phyloP scores from a whole-genome alignment of 306 rosid genomes.

The Astragalus membranaceus region DNA sequence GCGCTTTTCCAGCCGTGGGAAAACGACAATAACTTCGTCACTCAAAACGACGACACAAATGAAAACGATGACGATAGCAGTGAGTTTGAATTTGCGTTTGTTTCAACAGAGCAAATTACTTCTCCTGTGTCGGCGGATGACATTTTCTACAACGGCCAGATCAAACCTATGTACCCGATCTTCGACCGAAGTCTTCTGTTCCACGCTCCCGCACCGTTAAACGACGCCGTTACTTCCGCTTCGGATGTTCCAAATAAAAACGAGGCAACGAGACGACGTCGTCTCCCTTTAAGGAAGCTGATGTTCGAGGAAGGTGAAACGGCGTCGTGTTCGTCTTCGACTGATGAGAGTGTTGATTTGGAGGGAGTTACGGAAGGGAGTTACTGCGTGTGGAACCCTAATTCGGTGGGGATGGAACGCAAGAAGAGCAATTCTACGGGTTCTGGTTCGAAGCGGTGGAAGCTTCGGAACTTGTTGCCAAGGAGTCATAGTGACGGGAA shows the following conservation, averaged over 20 bases:
- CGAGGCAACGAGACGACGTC: slow-evolving; percentile 32
- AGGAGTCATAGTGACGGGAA: slow-evolving; percentile 51
- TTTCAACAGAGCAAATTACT: slow-evolving; percentile 28
- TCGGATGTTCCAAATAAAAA: neutral
- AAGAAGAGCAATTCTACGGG: slow-evolving; percentile 58
- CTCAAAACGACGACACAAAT: neutral
- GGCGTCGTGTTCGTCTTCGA: slow-evolving; percentile 45
- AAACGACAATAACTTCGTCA: neutral
- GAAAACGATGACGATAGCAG: neutral
- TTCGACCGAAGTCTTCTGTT: slow-evolving; percentile 34
- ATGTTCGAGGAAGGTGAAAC: slow-evolving; percentile 69
- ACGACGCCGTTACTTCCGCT: slow-evolving; percentile 5
- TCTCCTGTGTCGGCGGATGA: slow-evolving; percentile 71
- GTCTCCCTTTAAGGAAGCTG: slow-evolving; percentile 60
- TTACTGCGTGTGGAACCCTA: slow-evolving; percentile 72
- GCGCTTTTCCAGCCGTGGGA: slow-evolving; percentile 26
- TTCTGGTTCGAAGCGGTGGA: slow-evolving; percentile 73
- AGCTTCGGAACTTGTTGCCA: slow-evolving; percentile 47
- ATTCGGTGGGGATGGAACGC: slow-evolving; percentile 12
- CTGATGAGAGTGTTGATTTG: slow-evolving; percentile 49
- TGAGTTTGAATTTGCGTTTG: slow-evolving; percentile 65
- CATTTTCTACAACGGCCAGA: slow-evolving; percentile 82
- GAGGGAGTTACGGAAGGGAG: slow-evolving; percentile 38
- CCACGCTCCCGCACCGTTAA: neutral
- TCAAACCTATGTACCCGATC: slow-evolving; percentile 66